Evolutionary conservation across 1,139 yeast species (phyloP).

Genomic region (Scheffersomyces cryptocercus): DNA sequence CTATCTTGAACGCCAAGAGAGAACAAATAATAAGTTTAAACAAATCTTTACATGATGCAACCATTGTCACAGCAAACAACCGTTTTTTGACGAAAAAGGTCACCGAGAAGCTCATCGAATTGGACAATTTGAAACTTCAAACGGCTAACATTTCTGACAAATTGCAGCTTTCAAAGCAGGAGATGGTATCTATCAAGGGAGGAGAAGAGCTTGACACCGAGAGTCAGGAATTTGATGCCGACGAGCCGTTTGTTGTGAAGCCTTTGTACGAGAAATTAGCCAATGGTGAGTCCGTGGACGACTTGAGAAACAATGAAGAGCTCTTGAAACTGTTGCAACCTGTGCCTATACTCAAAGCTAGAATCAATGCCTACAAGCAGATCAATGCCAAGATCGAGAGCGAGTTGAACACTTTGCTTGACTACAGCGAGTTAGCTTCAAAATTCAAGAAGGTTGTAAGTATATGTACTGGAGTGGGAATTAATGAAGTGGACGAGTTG

Average conservation of each 20-base stretch:
- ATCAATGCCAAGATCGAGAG: slow-evolving; percentile 37
- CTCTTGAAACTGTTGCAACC: slow-evolving; percentile 54
- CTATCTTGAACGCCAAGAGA: slow-evolving; percentile 36
- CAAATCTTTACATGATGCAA: slow-evolving; percentile 42
- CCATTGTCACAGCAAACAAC: slow-evolving; percentile 48
- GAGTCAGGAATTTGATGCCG: slow-evolving; percentile 43
- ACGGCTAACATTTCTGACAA: slow-evolving; percentile 45
- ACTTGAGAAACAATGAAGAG: slow-evolving; percentile 25
- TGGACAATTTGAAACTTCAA: slow-evolving; percentile 47
- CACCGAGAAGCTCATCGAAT: slow-evolving; percentile 35
- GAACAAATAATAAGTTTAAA: slow-evolving; percentile 40
- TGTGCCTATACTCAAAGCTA: slow-evolving; percentile 62
- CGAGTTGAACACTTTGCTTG: slow-evolving; percentile 50
- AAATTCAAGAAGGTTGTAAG: slow-evolving; percentile 90
- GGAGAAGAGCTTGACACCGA: slow-evolving; percentile 14
- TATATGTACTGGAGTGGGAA: slow-evolving; percentile 82
- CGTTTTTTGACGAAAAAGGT: slow-evolving; percentile 40
- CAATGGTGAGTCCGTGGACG: slow-evolving; percentile 31
- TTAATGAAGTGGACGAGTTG: slow-evolving; percentile 73
- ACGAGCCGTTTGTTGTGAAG: slow-evolving; percentile 64
- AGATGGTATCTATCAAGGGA: slow-evolving; percentile 16
- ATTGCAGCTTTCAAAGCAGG: slow-evolving; percentile 24
- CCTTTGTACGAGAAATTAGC: slow-evolving; percentile 53
- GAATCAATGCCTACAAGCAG: slow-evolving; percentile 72
- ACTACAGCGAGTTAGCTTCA: slow-evolving; percentile 66